These are phyloP conservation scores for Theobroma cacao DNA, from an alignment of 345 rosid genomes.

Conservation along the genomic window DNA sequence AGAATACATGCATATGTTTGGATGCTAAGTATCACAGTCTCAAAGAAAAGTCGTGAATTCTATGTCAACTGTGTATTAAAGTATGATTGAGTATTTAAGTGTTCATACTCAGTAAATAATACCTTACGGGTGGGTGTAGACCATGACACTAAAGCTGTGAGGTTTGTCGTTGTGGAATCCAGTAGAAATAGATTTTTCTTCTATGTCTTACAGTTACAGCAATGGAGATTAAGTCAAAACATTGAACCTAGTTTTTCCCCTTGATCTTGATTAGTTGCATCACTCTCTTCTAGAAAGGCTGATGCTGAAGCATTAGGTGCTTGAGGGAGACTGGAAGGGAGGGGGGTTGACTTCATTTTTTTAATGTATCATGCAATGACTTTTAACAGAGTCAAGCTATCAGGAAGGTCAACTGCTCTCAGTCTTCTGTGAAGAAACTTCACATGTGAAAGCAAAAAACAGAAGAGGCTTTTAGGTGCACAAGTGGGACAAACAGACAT, in stretches of 20 bases:
- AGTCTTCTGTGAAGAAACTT: neutral
- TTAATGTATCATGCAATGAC: neutral
- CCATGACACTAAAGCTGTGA: no score
- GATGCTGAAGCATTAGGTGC: neutral
- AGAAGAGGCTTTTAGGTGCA: neutral
- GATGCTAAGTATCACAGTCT: no score
- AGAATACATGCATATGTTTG: no score
- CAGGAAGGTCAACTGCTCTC: neutral
- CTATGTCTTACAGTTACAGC: no score
- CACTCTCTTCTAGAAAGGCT: neutral
- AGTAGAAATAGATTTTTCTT: no score
- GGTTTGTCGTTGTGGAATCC: no score
- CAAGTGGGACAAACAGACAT: neutral
- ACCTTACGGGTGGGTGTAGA: no score
- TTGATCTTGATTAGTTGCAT: neutral
- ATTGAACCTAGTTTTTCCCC: neutral
- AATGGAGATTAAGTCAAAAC: neutral
- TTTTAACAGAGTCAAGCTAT: conserved; percentile 1
- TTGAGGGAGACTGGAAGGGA: neutral
- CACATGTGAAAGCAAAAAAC: neutral
- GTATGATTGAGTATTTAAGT: no score
- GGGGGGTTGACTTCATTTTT: conserved; percentile 2
- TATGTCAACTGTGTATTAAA: no score
- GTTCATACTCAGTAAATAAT: no score
- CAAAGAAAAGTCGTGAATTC: no score